A percentile compares a stretch with the other conserved stretches of the same genome.
Conservation (phyloP, 495 filamentous ascomycete species). For the Penicillium diatomitis region DNA sequence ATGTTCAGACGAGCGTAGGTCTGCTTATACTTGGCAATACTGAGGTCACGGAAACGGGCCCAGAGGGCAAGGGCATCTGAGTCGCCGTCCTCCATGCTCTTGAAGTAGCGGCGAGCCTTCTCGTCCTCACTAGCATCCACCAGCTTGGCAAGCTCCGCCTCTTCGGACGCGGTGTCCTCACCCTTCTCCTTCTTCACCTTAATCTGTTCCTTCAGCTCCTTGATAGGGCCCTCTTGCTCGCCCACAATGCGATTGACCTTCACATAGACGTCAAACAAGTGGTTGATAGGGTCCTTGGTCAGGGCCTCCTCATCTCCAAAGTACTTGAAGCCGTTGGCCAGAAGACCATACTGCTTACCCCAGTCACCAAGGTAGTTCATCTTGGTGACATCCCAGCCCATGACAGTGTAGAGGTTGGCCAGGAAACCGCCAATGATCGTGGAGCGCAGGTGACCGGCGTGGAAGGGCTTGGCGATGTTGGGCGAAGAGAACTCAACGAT, state of each 20-base stretch:
- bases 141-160: slow-evolving; percentile 42
- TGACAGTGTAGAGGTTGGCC: slow-evolving; percentile 56
- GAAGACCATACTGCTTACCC: slow-evolving; percentile 67
- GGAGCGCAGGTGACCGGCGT: slow-evolving; percentile 62
- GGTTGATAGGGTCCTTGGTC: slow-evolving; percentile 53
- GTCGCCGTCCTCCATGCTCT: slow-evolving; percentile 80
- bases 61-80: slow-evolving; percentile 67
- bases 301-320: slow-evolving; percentile 56
- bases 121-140: slow-evolving; percentile 52
- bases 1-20: slow-evolving; percentile 86
- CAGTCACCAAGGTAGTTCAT: slow-evolving; percentile 75
- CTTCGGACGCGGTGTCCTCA: slow-evolving; percentile 35
- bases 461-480: slow-evolving; percentile 71
- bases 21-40: slow-evolving; percentile 74
- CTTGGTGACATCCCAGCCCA: slow-evolving; percentile 61
- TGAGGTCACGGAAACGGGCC: slow-evolving; percentile 82
- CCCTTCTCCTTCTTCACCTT: slow-evolving; percentile 43
- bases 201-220: slow-evolving; percentile 45
- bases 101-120: slow-evolving; percentile 74
- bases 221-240: slow-evolving; percentile 46
- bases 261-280: slow-evolving; percentile 62
- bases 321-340: slow-evolving; percentile 57
- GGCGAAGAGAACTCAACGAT: slow-evolving; percentile 68
- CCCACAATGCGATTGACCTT: slow-evolving; percentile 49
- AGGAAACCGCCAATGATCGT: slow-evolving; percentile 71